Evolutionary conservation across 768 basidiomycete genomes (phyloP), one percentile per base, ranked within the genome.

Genomic region (Termitomyces sp.): DNA sequence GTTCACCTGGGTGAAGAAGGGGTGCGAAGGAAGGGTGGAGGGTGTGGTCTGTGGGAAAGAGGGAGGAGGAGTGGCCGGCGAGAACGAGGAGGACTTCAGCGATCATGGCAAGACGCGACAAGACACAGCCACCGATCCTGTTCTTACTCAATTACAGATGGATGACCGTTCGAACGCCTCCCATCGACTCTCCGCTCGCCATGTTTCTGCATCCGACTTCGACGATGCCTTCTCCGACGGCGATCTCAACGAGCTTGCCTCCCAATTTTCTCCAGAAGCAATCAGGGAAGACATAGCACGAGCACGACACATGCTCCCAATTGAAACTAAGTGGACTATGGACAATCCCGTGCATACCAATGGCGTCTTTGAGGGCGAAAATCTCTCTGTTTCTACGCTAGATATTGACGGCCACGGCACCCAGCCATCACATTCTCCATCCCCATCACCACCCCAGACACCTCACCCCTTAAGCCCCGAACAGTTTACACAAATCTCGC

Each of bases 1-100:
- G 81, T 67, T 96, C 94, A 10, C 94, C 94, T 2, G 94, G 94
- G 66, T 97, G 94, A 3, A 97, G 82, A 16, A 94, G 83, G 4
- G 85, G 78, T 6, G 71, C 58, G 65, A 93, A 87, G 0, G 85
- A 80, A 5, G 89, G 83, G 66, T 86, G 81, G 42, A 91, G 67
- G 33, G 73, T 74, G 58, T 84, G 76, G 56, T 83, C 85, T 26
- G 72, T 65, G 18, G 84, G 79, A 72, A 97, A 94, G 52, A 97
- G 77, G 1, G 92, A 90, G 0, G 95, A 95, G 5, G 84, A 79
- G 74, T 97, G 93, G 37, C 94, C 95, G 3, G 90, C 86, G 48
- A 97, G 86, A 53, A 95, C 79, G 57, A 95, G 83, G 45, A 96
- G 81, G 55, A 95, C 77, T 73, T 96, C 95, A 64, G 93, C 88